phyloP scores from a whole-genome alignment of 2,329 filamentous ascomycete species.

The Colletotrichum sp. region DNA sequence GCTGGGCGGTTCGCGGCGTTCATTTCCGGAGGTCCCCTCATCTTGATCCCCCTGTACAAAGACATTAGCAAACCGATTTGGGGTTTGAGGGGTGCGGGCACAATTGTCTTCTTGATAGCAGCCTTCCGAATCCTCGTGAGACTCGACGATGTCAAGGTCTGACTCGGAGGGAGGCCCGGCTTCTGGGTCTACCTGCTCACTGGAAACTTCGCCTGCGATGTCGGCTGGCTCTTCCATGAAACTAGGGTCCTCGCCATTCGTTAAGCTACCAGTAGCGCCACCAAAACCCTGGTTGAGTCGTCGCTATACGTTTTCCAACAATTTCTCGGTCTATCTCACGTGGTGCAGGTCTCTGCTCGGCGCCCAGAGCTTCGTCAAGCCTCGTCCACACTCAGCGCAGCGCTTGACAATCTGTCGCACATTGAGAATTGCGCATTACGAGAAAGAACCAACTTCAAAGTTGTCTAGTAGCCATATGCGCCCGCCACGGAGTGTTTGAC shows the following conservation, averaged over 20 bases:
- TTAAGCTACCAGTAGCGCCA: neutral
- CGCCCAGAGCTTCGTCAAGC: neutral
- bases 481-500: neutral
- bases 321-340: neutral
- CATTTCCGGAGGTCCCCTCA: too few relatives aligned
- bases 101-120: neutral
- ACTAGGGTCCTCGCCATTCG: neutral
- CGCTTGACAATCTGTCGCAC: neutral
- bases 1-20: too few relatives aligned
- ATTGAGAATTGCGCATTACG: neutral
- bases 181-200: neutral
- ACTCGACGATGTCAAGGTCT: neutral
- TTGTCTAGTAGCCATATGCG: neutral
- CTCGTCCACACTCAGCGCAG: neutral
- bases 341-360: neutral
- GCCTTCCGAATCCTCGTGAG: neutral
- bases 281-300: neutral
- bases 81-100: neutral
- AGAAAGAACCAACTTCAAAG: neutral
- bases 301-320: neutral
- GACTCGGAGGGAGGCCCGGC: neutral
- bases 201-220: neutral
- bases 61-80: too few relatives aligned
- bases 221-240: neutral
- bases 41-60: too few relatives aligned